Evolutionary conservation across 2,329 filamentous ascomycete genomes (phyloP), one percentile per base, ranked within the genome.

Genomic region (Fusarium floridanum): DNA sequence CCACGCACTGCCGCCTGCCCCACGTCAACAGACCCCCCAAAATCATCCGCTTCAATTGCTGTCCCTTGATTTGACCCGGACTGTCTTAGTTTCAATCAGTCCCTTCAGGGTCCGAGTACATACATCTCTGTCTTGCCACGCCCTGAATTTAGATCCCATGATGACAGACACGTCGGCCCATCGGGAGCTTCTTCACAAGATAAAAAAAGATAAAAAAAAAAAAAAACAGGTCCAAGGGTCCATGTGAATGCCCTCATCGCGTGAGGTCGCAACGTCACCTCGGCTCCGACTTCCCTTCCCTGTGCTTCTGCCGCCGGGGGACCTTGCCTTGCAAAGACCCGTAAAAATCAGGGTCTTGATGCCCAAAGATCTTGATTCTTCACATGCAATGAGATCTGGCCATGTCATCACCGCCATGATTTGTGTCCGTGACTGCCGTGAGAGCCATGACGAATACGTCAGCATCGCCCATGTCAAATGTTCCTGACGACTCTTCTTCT

Each of bases 1-100:
- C 61, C 60, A 61, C 60, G 32, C 32, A 32, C 32, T 34, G 5
- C 5, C 10, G 39, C 56, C 60, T 27, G 39, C 61, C 68, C 68
- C 61, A 64, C 68, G 71, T 73, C 71, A 74, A 69, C 62, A 43
- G 63, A 74, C 66, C 76, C 71, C 68, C 27, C 27, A 9, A 29
- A 76, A 78, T 78, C 76, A 77, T 77, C 76, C 75, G 76, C 76
- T 57, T 77, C 76, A 75, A 74, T 76, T 72, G 61, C 64, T 57
- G 66, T 64, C 48, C 64, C 61, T 29, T 29, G 24, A 53, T 53
- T 53, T 34, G 32, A n/a, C n/a, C 5, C 24, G 61, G 22, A 22
- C 37, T 27, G 48, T 24, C 48, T 36, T 55, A 48, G 24, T 69
- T 37, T 41, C 59, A 37, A 45, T 32, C 64, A 57, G 37, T 55